Evolutionary conservation across 208 protist genomes (phyloP), one percentile per base, ranked within the genome.

Genomic region (Trypanosoma platydactyli): DNA sequence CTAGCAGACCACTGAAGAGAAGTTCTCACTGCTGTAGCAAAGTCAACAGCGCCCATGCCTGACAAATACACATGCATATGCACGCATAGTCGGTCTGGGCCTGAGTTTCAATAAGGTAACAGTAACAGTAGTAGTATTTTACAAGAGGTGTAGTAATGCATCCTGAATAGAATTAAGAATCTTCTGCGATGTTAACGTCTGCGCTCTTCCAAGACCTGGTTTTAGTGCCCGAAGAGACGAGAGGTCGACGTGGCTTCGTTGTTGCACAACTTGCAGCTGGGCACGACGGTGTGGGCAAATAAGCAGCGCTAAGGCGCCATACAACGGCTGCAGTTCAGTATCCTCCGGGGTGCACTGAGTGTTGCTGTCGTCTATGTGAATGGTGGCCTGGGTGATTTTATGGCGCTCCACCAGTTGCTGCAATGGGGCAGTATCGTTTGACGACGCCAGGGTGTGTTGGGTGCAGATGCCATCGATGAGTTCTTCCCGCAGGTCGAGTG

Each of bases 251-350:
- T 35, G 29, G 22, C 67, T 53, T n/a, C 58, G 56, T 3, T 42
- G 38, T 18, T n/a, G 30, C 29, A 72, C 20, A 1, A 65, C 1
- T 18, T 59, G 29, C 49, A 72, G 48, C 44, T 59, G 57, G 3
- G 33, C 16, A 6, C 53, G 46, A 6, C 35, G 58, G 11, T 25
- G 12, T 24, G 56, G 27, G 5, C 66, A 60, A 3, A 50, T 59
- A 29, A 86, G 52, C 16, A 92, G 64, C 22, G 52, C 51, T 35
- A 70, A 69, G 3, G 86, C 86, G 0, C 85, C 85, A 45, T 78
- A 70, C 18, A 89, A 69, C 2, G 83, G 83, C 57, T 79, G 77
- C 35, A 89, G 63, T 27, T 75, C 76, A 9, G 50, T 57, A 16
- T 68, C 50, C 30, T 62, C 15, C 13, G 70, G 7, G 33, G 25